Conservation (phyloP, 306 rosid genomes). For the Malus orientalis region DNA sequence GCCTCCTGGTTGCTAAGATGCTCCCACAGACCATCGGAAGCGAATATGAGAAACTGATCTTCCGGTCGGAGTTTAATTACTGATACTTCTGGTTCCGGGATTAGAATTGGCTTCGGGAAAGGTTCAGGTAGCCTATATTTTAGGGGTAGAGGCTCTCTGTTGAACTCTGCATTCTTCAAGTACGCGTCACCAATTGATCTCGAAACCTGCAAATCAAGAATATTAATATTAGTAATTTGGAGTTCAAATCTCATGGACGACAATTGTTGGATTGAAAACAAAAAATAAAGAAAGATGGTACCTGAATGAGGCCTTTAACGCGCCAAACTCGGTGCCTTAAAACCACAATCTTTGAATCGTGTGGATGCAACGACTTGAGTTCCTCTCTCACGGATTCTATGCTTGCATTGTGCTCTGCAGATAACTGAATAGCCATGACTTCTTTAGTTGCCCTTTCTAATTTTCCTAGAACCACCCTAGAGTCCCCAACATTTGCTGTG, state of each 20-base stretch:
- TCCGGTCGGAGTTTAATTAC: conserved; percentile 46
- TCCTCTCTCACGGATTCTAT: conserved; percentile 63
- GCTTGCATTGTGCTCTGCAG: conserved; percentile 73
- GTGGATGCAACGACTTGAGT: conserved; percentile 44
- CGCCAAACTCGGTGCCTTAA: conserved; percentile 74
- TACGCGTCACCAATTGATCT: conserved; percentile 85
- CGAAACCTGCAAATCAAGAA: conserved; percentile 47
- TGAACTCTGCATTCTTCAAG: conserved; percentile 65
- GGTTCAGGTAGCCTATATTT: conserved; percentile 61
- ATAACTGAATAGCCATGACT: conserved; percentile 57
- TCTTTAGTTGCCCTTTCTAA: conserved; percentile 50
- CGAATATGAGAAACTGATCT: conserved; percentile 70
- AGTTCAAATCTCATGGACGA: neutral
- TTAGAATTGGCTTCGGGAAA: conserved; percentile 61
- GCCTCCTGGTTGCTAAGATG: conserved; percentile 75
- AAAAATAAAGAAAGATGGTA: neutral
- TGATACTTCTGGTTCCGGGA: conserved; percentile 54
- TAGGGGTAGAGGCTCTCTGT: conserved; percentile 52
- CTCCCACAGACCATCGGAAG: conserved; percentile 93
- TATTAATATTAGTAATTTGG: neutral
- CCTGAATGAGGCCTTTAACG: conserved; percentile 90
- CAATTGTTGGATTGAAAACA: neutral
- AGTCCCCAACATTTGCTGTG: conserved; percentile 77
- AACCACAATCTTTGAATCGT: conserved; percentile 66
- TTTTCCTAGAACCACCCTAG: conserved; percentile 64